Base-by-base conservation (phyloP, 1,284 basidiomycete genomes). In the Singerocomus inundabilis region DNA sequence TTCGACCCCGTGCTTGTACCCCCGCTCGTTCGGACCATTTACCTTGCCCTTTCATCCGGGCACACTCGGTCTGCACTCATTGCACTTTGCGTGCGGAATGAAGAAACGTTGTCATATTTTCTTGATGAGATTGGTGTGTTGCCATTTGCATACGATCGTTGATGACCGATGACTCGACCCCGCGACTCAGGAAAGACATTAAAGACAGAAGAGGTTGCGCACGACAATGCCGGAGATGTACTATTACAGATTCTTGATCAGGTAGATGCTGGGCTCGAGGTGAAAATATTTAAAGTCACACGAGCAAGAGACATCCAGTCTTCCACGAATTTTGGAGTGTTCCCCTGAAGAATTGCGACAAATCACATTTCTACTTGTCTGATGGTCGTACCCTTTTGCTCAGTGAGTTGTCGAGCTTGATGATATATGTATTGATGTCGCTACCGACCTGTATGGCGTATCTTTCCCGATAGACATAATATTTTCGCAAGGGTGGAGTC, bases 1-100 rank as follows among this genome's bases (percentile, higher is more conserved):
- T 91, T 85, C 57, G 85, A 89, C 57, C 82, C 84, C 5, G 66
- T 64, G 11, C 71, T 88, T 38, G 77, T 89, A 34, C 75, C 78
- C 6, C 69, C 82, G 1, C 72, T 91, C 4, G 72, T 82, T 1
- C 68, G 72, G 5, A 76, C 78, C 3, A 63, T 91, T 7, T 59
- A 56, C 41, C 59, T 82, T n/a, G 73, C 74, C n/a, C 66, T 87
- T n/a, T 55, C 48, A 55, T 51, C 30, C 6, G 44, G 44, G 24
- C 46, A 11, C 26, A 53, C 52, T 36, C 70, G 57, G 52, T 57
- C 55, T 10, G 82, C 79, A 2, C 59, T 85, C 15, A 74, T 89
- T 48, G 82, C 85, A 2, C 60, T 86, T 40, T 82, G 85, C 5
- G 60, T 82, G 5, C 68, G 80, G 35, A 80, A 76, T 51, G 66